Evolutionary conservation across 495 filamentous ascomycete species (phyloP), one percentile per base, ranked within the genome.

Genomic region (Penicillium cataractarum): DNA sequence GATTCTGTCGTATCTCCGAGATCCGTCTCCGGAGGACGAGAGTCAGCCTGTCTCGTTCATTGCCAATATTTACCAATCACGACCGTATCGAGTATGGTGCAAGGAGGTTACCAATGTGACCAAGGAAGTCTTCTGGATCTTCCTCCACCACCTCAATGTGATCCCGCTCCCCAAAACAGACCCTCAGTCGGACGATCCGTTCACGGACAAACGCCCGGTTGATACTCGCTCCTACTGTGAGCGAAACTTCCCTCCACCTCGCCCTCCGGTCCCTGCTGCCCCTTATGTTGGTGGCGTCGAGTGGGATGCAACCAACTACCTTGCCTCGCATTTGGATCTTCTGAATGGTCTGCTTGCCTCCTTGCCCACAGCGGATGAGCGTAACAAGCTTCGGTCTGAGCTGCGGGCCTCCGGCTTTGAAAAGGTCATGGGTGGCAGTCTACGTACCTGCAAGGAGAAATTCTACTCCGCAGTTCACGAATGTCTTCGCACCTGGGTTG

Each of bases 121-220:
- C 35, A 98, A 98, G 75, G 95, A 99, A 73, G 95, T 98, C 29
- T 99, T 99, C 74, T 99, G 95, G 95, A 99, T 99, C 70, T 99
- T 98, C 78, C 82, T 97, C 57, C 95, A 99, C 71, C 88, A 93
- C 60, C 78, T 94, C 52, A 98, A 98, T 66, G 88, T 97, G 61
- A 85, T 99, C 55, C 86, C 91, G 4, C 70, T 77, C 40, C 68
- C 72, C 50, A 67, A 74, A 44, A 63, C 69, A 48, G 72, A 74
- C 15, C 65, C 70, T 42, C 63, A 71, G 44, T 68, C 71, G 52
- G 73, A 77, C 15, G 67, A 73, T 19, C 33, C 71, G 12, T 65
- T 71, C 52, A 70, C 66, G 9, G 67, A 71, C 26, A 69, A 51
- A n/a, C n/a, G 49, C 12, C 27, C 60, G 6, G 26, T 42, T 27